Conservation (phyloP, 2,329 filamentous ascomycete genomes). For the Cercospora sp. region DNA sequence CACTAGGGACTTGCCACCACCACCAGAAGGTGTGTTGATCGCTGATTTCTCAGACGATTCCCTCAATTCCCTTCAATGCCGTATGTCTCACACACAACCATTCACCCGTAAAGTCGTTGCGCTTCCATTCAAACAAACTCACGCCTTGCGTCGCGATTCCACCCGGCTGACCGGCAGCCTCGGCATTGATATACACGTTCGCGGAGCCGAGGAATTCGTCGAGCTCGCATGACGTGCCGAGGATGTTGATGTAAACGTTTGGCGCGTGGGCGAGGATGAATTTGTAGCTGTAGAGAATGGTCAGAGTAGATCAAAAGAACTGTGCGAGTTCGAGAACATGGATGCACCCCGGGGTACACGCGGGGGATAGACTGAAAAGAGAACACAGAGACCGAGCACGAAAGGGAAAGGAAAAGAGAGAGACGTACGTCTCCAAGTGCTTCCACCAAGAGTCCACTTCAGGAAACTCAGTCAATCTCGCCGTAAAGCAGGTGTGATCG, state of each 20-base stretch:
- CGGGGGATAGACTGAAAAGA: not conserved
- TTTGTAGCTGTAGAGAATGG: constrained; percentile 2
- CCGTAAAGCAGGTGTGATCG: constrained; percentile 14
- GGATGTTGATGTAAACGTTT: constrained; percentile 12
- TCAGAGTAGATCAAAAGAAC: not conserved
- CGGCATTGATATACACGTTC: constrained; percentile 15
- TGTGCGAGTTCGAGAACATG: not conserved
- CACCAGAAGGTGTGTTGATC: not conserved
- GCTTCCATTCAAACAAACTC: constrained; percentile 16
- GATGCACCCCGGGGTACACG: not conserved
- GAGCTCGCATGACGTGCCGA: constrained; percentile 9
- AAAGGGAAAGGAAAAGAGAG: not conserved
- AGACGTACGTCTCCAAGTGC: constrained; percentile 16
- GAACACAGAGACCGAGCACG: not conserved
- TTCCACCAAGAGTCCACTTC: constrained; percentile 10
- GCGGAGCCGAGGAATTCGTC: constrained; percentile 16
- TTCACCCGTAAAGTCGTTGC: not conserved
- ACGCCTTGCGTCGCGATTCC: constrained; percentile 19
- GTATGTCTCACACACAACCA: constrained; percentile 21
- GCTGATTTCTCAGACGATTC: constrained; percentile 9
- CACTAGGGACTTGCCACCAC: not conserved
- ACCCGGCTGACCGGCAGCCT: constrained; percentile 12
- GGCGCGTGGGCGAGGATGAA: constrained; percentile 13
- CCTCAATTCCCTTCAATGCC: constrained; percentile 17
- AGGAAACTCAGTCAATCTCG: constrained; percentile 12